A percentile compares a stretch with the other conserved stretches of the same genome.
These are phyloP conservation scores for Apiospora koreana DNA, from an alignment of 2,329 filamentous ascomycete genomes.

Conservation along the genomic window DNA sequence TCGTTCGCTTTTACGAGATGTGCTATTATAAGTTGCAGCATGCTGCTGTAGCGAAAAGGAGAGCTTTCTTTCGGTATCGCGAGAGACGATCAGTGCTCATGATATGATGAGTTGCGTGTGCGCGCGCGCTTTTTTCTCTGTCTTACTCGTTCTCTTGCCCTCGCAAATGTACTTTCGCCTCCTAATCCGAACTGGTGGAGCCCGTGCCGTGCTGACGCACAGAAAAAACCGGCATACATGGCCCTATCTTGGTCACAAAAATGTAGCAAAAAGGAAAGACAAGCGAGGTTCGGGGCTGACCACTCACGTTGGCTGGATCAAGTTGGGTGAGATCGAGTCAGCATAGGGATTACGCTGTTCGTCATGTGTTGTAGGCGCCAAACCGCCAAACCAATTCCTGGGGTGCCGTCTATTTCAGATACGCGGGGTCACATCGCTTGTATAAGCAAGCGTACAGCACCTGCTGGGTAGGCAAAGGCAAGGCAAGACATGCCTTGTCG, in stretches of 20 bases:
- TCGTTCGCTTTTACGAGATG: background rate
- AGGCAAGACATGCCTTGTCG: background rate
- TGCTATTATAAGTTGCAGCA: background rate
- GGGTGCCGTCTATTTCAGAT: slow-evolving; percentile 1
- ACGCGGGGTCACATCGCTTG: background rate
- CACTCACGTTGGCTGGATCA: background rate
- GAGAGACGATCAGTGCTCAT: background rate
- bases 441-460: background rate
- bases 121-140: background rate
- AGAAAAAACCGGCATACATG: background rate
- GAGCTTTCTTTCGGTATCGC: background rate
- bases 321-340: background rate
- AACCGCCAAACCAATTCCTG: background rate
- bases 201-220: background rate
- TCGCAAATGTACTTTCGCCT: background rate
- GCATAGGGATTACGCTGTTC: background rate
- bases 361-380: background rate
- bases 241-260: background rate
- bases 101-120: background rate
- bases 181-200: background rate
- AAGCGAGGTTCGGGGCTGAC: background rate
- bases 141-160: background rate
- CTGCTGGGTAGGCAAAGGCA: background rate
- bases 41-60: background rate
- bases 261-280: background rate